These are phyloP conservation scores for Sugiyamaella paludigena DNA, from an alignment of 1,139 yeast species.

Conservation along the genomic window DNA sequence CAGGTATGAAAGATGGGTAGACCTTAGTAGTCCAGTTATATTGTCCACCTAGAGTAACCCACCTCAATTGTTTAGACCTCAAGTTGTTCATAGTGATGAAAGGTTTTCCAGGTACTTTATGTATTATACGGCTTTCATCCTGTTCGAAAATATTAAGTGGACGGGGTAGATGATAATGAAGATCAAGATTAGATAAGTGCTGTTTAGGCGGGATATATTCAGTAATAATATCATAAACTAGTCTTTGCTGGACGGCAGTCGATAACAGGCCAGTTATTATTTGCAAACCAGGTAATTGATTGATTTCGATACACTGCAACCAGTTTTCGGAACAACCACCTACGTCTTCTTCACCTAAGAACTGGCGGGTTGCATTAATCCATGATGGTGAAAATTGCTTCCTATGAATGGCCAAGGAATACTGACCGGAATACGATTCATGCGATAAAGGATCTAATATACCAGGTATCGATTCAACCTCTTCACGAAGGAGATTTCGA, in stretches of 20 bases:
- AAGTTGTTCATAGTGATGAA: constrained; percentile 22
- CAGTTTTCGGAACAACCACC: background rate
- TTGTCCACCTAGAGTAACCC: constrained; percentile 49
- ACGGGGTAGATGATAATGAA: constrained; percentile 32
- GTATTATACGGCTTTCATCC: constrained; percentile 11
- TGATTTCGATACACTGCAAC: constrained; percentile 15
- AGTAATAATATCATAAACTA: constrained; percentile 33
- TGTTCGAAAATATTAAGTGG: constrained; percentile 24
- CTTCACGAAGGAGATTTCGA: constrained; percentile 22
- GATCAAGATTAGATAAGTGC: constrained; percentile 41
- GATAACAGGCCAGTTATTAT: constrained; percentile 33
- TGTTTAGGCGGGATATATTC: constrained; percentile 36
- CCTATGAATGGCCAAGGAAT: background rate
- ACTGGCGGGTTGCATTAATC: background rate
- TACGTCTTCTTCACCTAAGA: background rate
- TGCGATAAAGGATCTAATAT: constrained; percentile 16
- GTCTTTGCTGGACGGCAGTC: constrained; percentile 30
- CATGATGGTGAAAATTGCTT: constrained; percentile 1
- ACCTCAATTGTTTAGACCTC: constrained; percentile 37
- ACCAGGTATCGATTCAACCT: constrained; percentile 13
- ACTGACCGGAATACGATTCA: constrained; percentile 12
- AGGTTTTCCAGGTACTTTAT: constrained; percentile 17
- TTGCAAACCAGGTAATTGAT: constrained; percentile 39
- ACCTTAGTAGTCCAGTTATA: constrained; percentile 45
- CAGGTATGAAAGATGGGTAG: constrained; percentile 41